Percentiles rank a stretch among this genome's conserved stretches.
Evolutionary conservation across 2,329 filamentous ascomycete species (phyloP).

Genomic region (Lachnellula subtilissima): DNA sequence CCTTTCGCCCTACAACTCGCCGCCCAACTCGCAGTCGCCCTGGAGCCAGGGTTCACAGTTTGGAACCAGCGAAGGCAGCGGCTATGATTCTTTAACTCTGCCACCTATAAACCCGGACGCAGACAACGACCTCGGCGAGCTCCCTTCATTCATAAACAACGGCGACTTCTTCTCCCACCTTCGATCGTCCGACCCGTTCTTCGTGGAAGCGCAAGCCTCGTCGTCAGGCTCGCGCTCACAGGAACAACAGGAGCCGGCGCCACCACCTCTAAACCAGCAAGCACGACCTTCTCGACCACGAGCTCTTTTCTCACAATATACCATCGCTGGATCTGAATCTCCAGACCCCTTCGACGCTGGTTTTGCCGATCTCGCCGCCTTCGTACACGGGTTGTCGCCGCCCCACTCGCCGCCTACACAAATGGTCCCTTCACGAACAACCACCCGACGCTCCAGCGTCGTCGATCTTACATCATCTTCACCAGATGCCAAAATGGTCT

Average conservation of each 20-base stretch:
- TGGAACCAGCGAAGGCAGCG: neutral
- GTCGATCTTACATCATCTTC: conserved; percentile 28
- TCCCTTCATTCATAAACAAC: conserved; percentile 7
- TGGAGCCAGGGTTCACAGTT: neutral
- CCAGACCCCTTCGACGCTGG: conserved; percentile 19
- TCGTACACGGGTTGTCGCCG: neutral
- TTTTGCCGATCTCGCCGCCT: conserved; percentile 11
- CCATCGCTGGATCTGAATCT: conserved; percentile 14
- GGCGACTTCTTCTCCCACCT: conserved; percentile 4
- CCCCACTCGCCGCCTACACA: neutral
- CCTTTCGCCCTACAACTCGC: conserved; percentile 1
- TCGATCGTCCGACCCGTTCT: conserved; percentile 1
- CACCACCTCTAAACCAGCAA: conserved; percentile 21
- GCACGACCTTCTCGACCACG: conserved; percentile 1
- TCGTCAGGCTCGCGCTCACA: neutral
- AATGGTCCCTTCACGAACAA: neutral
- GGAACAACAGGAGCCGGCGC: conserved; percentile 2
- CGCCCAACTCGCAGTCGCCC: conserved; percentile 1
- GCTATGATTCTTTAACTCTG: conserved; percentile 15
- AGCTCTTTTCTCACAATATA: conserved; percentile 7
- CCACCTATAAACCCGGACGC: conserved; percentile 17
- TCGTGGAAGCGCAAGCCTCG: neutral
- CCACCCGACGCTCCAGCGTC: conserved; percentile 14
- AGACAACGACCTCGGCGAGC: conserved; percentile 6
- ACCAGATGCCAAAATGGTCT: conserved; percentile 13